Evolutionary conservation across 208 protist species (phyloP), one percentile per base, ranked within the genome.

Genomic region (Crithidia acanthocephali): DNA sequence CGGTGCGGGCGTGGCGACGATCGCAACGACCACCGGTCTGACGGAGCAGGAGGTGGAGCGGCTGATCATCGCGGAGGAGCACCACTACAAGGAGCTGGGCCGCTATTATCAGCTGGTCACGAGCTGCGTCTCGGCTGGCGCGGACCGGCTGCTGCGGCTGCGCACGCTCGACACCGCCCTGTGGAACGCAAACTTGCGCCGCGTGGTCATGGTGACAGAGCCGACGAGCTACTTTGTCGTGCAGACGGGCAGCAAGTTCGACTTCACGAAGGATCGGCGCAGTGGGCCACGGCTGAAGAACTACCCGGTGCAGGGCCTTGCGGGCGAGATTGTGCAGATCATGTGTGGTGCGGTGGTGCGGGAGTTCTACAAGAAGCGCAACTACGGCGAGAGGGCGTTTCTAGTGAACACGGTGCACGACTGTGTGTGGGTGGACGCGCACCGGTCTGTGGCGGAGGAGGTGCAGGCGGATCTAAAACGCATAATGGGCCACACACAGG

Each of bases 351-450:
- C 79, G 45, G 81, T 97, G 30, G 76, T 93, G 27, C 90, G 90
- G n/a, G 76, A 79, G 35, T 95, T 97, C 55, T 93, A 88, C 68
- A 72, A 76, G 45, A 84, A 83, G 51, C 57, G 73, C 42, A 94
- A 95, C 69, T 97, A 95, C 64, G 69, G 81, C 33, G 66, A 86
- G 48, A 91, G 85, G 78, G 93, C 93, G 40, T 96, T 95, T 74
- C 67, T 97, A 8, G 89, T 96, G 22, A 97, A 97, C 76, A 95
- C 88, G 1, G 91, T 97, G 37, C 93, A 97, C 76, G 93, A 97
- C 78, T 96, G 91, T 72, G 90, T 97, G 18, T 95, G 90, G 93
- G 86, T 97, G 58, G 93, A 97, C 76, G 84, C 83, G 51, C 93
- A 97, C 68, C 56, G 72, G 58, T 87, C 80, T 2, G 93, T 95